Base-by-base conservation (phyloP, 108 stramenopile genomes). In the Cylindrotheca closterium region DNA sequence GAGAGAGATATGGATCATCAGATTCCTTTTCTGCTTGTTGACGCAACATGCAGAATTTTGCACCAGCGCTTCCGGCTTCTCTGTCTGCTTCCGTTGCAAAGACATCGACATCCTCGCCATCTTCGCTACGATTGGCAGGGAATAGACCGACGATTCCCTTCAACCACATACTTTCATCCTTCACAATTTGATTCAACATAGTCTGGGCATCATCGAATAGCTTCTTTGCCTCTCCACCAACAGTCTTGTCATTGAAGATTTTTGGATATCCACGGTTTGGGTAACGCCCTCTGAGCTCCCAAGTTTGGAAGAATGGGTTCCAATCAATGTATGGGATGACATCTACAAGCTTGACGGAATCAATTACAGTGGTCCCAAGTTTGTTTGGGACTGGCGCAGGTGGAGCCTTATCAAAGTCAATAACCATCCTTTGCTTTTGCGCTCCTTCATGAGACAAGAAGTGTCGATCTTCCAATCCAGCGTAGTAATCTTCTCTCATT, bases 261-360 rank as follows among this genome's bases (percentile, higher is more conserved):
- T 98, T 96, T 49, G 99, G 99, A 70, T 98, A 99, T n/a, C 99
- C 99, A 34, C 99, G 89, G 77, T 99, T 99, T 12, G 98, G 99
- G 73, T 99, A 99, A 49, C 97, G 93, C 12, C 99, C 99, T 47
- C 99, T 82, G 37, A 99, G 81, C 79, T 99, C 99, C 98, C 97
- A 99, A 22, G 97, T 98, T 80, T 98, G 96, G 84, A 97, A 98
- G 83, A 98, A 97, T 28, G 97, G 97, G 68, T 95, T 95, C 98
- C 99, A 99, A 72, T 99, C 99, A 62, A 99, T 98, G 86, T 93
- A 99, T 5, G 96, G 96, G 2, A 98, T 85, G 58, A 98, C 86
- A 52, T 97, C 96, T 55, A 81, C 81, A 12, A 98, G 55, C 29
- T 74, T 69, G 45, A 88, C 88, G 30, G 68, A 30, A 64, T 95